Base-by-base conservation (phyloP, 2,329 filamentous ascomycete species). In the Hypoxylon sp. region DNA sequence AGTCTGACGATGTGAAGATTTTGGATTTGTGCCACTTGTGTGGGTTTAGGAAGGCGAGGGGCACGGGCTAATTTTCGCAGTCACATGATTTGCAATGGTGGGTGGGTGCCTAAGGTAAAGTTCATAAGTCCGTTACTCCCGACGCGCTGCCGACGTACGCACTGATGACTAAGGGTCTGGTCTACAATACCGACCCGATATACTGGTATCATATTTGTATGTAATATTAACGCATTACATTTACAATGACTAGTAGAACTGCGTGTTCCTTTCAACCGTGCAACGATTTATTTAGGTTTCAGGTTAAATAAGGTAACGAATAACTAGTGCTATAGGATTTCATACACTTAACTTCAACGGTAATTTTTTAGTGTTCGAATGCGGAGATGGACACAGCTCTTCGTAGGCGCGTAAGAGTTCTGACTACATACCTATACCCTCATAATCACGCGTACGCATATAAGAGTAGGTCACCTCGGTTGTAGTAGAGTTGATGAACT, bases 11-110 rank as follows among this genome's bases (percentile, higher is more conserved):
- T 64, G 51, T 53, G 71, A 75, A 75, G 72, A 74, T 76, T 77
- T 77, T 76, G 49, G 71, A 74, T 74, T 74, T 76, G 73, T 76
- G 74, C 73, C 74, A 73, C 73, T 75, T 76, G 67, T 74, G 73
- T 75, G 73, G 72, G 74, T 67, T 75, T 73, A 53, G 59, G 52
- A 65, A 66, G 65, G 58, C 70, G 74, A 75, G 74, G 73, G 73
- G 73, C 74, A 75, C 74, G 73, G 74, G 71, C 73, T 72, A 65
- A 65, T 60, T 65, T 51, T 56, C 19, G 32, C 4, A 21, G 30
- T 75, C 74, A 75, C 71, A 66, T 76, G 74, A 75, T 51, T 58
- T 58, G 57, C 38, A 19, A 43, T 43, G 11, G 50, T 38, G 21
- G 49, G 63, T 57, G 46, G 63, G 45, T 65, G 52, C 50, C 50